Evolutionary conservation across 129 eudicot genomes (phyloP), one percentile per base, ranked within the genome.

Genomic region (Centella asiatica): DNA sequence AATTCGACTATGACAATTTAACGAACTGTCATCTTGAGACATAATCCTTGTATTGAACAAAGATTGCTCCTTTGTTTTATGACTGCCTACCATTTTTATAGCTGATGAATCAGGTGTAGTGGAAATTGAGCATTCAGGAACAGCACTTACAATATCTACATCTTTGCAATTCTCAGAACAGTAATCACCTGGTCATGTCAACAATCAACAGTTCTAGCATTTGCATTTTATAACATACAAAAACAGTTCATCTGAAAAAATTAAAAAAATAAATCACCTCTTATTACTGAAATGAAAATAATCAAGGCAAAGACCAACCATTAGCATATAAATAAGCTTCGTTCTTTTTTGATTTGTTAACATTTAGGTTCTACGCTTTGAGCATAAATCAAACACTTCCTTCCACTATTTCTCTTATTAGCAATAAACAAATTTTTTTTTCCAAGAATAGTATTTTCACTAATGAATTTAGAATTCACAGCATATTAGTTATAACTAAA

Each of bases 1-100:
- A 70, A 66, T 58, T 45, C 68, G 80, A 71, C 85, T 77, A 10
- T 83, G 94, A 72, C 79, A 84, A 62, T 84, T 94, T 40, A 80
- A 29, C 22, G 52, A 70, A 52, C 68, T 57, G 18, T 80, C 78
- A 40, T 77, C 80, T 52, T 57, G 67, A 14, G 81, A 69, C 73
- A 77, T 76, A 39, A 54, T 69, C 75, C 75, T 83, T 73, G 81
- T 46, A 74, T 25, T 60, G 55, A 67, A 25, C 31, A 65, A 20
- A 15, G 71, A 7, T n/a, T 74, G 80, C 53, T 77, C 78, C 56
- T 67, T 83, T 20, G 59, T 39, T 49, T 60, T 73, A 12, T 28
- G 29, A 39, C 63, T 72, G 37, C 44, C 51, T 28, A 51, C 70
- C 65, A 60, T 46, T 48, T 62, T 75, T 39, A 42, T 12, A n/a